Percentiles rank a stretch among this genome's conserved stretches.
These are phyloP conservation scores for Borealophlyctis nickersoniae DNA, from an alignment of 192 early-diverging fungal genomes.

Conservation along the genomic window DNA sequence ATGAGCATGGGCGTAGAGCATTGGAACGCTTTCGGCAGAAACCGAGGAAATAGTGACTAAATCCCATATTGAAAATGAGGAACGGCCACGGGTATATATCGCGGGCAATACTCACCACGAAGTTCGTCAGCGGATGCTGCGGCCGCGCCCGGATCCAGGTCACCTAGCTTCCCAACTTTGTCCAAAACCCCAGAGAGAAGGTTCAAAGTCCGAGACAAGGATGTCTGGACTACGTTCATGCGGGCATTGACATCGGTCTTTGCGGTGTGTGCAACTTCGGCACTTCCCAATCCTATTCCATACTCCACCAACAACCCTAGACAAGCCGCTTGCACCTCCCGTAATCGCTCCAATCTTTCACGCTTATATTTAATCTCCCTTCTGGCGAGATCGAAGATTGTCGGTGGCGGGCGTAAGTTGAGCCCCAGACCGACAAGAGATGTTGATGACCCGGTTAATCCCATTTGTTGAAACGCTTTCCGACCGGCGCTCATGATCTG, in stretches of 20 bases:
- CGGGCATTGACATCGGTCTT: too few species aligned
- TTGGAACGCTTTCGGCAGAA: constrained; percentile 10
- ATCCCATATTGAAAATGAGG: neutral
- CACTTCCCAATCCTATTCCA: constrained; percentile 45
- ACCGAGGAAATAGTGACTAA: neutral
- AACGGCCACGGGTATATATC: constrained; percentile 2
- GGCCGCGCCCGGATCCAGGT: too few species aligned
- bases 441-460: neutral
- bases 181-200: neutral
- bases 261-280: too few species aligned
- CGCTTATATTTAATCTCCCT: constrained; percentile 21
- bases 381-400: constrained; percentile 23
- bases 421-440: constrained; percentile 10
- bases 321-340: constrained; percentile 53
- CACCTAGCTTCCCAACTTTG: too few species aligned
- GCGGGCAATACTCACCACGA: neutral
- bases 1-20: constrained; percentile 8
- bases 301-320: constrained; percentile 62
- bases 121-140: neutral
- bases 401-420: constrained; percentile 8
- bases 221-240: too few species aligned
- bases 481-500: neutral
- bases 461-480: neutral
- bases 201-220: neutral
- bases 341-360: constrained; percentile 13